Base-by-base conservation (phyloP, 2,329 filamentous ascomycete species). In the Stylonectria norvegica region DNA sequence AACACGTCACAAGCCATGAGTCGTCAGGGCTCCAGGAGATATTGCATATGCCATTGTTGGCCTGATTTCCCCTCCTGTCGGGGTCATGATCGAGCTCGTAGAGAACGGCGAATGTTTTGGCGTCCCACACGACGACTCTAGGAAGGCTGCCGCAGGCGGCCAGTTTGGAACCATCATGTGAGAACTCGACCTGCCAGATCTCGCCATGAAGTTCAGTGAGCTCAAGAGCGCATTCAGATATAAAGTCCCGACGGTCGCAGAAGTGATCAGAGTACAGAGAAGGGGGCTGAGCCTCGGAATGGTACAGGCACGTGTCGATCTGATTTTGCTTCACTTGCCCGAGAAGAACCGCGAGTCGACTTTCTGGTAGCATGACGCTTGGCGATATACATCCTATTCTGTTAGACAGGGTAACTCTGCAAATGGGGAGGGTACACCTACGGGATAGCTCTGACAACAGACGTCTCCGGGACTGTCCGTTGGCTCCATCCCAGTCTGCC, bases 331-430 rank as follows among this genome's bases (percentile, higher is more conserved):
- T 95, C 25, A 95, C 82, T 50, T 94, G 83, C 42, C 90, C 76
- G 37, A 98, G 70, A 12, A 98, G 71, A 22, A 82, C 76, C 2
- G 89, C 88, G 31, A 98, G 72, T 5, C 93, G 83, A 62, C 93
- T 87, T 58, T 95, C 88, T 2, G 93, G 93, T 39, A 98, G 85
- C 90, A 98, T 97, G 31, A 95, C 87, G 4, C 89, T 93, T 0
- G 93, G 91, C 2, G 93, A 95, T 62, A 98, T 95, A 41, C 81
- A 95, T 71, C 77, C 86, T 91, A 53, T 23, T 22, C 37, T 30
- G 30, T 27, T 41, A 49, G 40, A 10, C 5, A 36, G 20, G 8
- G 10, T 9, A 20, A 16, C 6, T 5, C 5, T 9, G 3, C 19
- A 6, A 11, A 22, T 16, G 5, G 12, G 11, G 9, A 20, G 17